Evolutionary conservation across 768 basidiomycete genomes (phyloP).

Genomic region (Leucogyrophana mollusca): DNA sequence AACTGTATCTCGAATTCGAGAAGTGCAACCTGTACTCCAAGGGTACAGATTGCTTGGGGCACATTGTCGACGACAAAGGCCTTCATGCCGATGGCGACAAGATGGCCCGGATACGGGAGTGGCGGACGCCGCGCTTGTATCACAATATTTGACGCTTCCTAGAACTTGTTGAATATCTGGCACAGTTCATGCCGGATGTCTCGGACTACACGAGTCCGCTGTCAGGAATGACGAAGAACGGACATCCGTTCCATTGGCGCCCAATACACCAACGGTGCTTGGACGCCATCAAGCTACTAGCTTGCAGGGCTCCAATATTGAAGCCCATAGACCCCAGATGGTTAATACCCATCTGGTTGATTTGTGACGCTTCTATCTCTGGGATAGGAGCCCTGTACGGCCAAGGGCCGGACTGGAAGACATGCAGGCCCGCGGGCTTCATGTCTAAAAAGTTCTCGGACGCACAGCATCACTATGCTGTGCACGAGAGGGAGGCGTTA

Average conservation of each 20-base stretch:
- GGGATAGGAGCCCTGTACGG: too few species aligned
- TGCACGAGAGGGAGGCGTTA: too few species aligned
- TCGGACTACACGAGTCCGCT: conserved; percentile 32
- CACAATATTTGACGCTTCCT: conserved; percentile 37
- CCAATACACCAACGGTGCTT: conserved; percentile 25
- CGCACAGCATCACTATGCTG: too few species aligned
- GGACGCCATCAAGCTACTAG: too few species aligned
- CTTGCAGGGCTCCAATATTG: too few species aligned
- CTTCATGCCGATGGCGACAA: conserved; percentile 2
- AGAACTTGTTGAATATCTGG: too few species aligned
- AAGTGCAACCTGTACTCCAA: background rate
- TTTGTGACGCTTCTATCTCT: too few species aligned
- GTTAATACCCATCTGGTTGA: too few species aligned
- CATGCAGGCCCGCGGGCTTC: conserved; percentile 24
- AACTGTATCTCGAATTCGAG: background rate
- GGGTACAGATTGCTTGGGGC: background rate
- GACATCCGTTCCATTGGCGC: conserved; percentile 23
- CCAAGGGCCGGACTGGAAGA: conserved; percentile 18
- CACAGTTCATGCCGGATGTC: conserved; percentile 34
- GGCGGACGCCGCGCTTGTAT: conserved; percentile 30
- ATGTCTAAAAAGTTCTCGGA: conserved; percentile 25
- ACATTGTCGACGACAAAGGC: conserved; percentile 1
- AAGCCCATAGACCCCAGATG: too few species aligned
- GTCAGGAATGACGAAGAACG: too few species aligned
- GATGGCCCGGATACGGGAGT: conserved; percentile 22